These are phyloP conservation scores for Colletotrichum musicola DNA, from an alignment of 2,329 filamentous ascomycete species.

Conservation along the genomic window DNA sequence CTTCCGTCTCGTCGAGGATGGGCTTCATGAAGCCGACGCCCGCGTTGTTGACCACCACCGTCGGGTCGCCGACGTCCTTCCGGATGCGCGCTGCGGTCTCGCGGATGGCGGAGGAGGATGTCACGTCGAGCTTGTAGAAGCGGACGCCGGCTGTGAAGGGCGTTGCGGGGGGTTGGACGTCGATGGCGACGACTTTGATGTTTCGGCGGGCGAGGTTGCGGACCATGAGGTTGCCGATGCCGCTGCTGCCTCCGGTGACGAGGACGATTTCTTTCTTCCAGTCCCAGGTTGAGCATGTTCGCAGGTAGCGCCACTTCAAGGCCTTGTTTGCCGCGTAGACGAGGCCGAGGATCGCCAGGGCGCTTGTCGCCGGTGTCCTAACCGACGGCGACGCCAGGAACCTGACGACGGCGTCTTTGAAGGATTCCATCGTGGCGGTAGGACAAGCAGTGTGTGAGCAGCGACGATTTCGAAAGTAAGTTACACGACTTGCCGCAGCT, in stretches of 20 bases:
- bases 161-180: background rate
- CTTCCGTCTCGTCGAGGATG: slow-evolving; percentile 10
- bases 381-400: background rate
- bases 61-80: slow-evolving; percentile 47
- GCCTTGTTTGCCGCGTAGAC: background rate
- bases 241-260: slow-evolving; percentile 13
- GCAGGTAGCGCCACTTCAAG: background rate
- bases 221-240: background rate
- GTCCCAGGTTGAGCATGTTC: slow-evolving; percentile 2
- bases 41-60: slow-evolving; percentile 53
- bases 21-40: slow-evolving; percentile 48
- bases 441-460: background rate
- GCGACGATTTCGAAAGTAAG: too few species aligned
- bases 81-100: slow-evolving; percentile 57
- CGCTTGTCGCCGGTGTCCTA: background rate
- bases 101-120: slow-evolving; percentile 47
- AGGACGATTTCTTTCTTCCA: slow-evolving; percentile 13
- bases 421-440: background rate
- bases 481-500: too few species aligned
- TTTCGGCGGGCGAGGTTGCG: slow-evolving; percentile 4
- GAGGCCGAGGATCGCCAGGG: background rate
- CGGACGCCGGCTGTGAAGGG: background rate
- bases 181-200: slow-evolving; percentile 16
- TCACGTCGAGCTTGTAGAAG: slow-evolving; percentile 16
- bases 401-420: background rate